A percentile compares a stretch with the other conserved stretches of the same genome.
Conservation (phyloP, 257 asterid genomes). For the Przewalskia tangutica region DNA sequence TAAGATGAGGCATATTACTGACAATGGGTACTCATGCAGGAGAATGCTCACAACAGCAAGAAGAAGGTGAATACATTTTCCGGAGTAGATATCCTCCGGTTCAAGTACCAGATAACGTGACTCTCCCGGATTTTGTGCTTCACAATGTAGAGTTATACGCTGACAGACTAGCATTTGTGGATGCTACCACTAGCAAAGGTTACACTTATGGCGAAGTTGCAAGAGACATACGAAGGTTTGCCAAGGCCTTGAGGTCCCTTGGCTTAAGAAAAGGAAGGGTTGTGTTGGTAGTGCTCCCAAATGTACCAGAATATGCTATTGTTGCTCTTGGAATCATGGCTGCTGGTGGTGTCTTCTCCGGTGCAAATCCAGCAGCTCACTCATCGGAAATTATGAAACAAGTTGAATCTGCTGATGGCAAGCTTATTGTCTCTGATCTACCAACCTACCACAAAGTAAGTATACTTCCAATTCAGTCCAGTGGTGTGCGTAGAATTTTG, state of each 20-base stretch:
- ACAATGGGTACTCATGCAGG: conserved; percentile 38
- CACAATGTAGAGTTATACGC: conserved; percentile 36
- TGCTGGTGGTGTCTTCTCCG: conserved; percentile 83
- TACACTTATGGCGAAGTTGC: conserved; percentile 57
- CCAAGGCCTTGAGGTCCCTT: conserved; percentile 79
- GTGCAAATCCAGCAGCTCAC: conserved; percentile 75
- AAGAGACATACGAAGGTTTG: conserved; percentile 53
- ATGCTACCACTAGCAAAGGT: conserved; percentile 50
- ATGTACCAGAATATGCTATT: conserved; percentile 61
- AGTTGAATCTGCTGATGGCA: conserved; percentile 80
- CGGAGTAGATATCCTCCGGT: conserved; percentile 58
- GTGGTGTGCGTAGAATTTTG: background rate
- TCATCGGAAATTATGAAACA: conserved; percentile 75
- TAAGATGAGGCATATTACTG: background rate
- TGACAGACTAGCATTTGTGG: conserved; percentile 69
- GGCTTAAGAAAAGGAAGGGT: conserved; percentile 75
- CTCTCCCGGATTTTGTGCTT: conserved; percentile 81
- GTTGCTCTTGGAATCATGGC: conserved; percentile 93
- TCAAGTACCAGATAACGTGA: conserved; percentile 50
- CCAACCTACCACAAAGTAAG: conserved; percentile 64
- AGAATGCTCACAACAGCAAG: conserved; percentile 15
- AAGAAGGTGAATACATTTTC: conserved; percentile 48
- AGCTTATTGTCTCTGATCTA: conserved; percentile 70
- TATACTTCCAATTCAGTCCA: background rate
- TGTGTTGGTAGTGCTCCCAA: conserved; percentile 75